phyloP scores from a whole-genome alignment of 2,329 filamentous ascomycete genomes.

The Hypomyces perniciosus region DNA sequence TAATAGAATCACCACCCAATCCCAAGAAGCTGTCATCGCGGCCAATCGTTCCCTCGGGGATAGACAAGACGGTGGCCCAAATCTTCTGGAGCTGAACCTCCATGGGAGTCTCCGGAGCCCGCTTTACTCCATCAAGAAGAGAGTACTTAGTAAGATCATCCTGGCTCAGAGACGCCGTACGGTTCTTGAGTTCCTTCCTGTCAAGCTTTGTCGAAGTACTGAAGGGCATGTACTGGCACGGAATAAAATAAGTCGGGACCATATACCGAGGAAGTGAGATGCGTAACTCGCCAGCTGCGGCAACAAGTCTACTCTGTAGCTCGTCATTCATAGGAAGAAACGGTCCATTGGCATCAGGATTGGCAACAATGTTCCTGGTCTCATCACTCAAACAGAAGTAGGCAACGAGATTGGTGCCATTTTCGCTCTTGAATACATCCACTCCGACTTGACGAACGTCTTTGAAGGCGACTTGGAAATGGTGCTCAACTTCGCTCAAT shows the following conservation, averaged over 20 bases:
- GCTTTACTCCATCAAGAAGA: constrained; percentile 18
- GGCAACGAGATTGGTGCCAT: neutral
- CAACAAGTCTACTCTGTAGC: neutral
- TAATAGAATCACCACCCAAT: constrained; percentile 16
- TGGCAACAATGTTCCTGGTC: neutral
- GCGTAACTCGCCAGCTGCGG: neutral
- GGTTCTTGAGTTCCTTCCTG: constrained; percentile 1
- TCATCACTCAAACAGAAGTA: neutral
- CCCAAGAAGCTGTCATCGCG: constrained; percentile 13
- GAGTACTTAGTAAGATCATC: constrained; percentile 14
- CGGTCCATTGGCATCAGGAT: neutral
- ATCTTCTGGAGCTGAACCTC: constrained; percentile 27
- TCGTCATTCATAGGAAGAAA: neutral
- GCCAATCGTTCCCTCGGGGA: constrained; percentile 7
- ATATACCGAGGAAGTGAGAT: neutral
- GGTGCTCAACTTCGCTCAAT: constrained; percentile 11
- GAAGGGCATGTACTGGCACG: neutral
- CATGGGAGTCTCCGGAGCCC: constrained; percentile 12
- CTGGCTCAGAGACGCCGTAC: neutral
- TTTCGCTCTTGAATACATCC: neutral
- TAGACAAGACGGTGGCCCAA: constrained; percentile 14
- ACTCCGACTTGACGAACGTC: neutral
- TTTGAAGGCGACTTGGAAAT: neutral
- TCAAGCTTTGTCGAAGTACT: constrained; percentile 6
- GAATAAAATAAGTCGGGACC: neutral